Evolutionary conservation across 1,284 basidiomycete species (phyloP).

Genomic region (Lentinula novae-zelandiae): DNA sequence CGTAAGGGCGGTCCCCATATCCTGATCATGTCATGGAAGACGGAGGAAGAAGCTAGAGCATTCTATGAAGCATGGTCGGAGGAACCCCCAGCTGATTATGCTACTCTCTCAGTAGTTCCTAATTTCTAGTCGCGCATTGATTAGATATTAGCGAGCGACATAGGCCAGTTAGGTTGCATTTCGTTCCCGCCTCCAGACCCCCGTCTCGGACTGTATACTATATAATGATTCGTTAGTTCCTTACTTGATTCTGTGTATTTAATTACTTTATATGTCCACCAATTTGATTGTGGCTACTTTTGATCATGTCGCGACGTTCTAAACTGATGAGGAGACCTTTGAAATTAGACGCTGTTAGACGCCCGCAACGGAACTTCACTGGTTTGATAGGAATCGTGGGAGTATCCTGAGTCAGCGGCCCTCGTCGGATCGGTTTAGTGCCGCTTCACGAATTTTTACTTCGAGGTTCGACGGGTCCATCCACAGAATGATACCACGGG

Average conservation of each 20-base stretch:
- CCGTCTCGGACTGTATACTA: background rate
- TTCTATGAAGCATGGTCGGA: conserved; percentile 7
- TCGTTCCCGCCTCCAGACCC: background rate
- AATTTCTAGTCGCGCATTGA: background rate
- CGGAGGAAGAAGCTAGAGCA: conserved; percentile 1
- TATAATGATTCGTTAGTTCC: background rate
- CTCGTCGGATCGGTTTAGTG: background rate
- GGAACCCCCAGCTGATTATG: background rate
- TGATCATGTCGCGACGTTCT: no score
- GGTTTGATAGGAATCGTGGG: no score
- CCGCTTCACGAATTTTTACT: background rate
- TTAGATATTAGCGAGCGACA: background rate
- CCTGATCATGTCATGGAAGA: conserved; percentile 5
- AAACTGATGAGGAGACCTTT: no score
- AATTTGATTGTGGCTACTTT: no score
- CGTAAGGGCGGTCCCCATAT: background rate
- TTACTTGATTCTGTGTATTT: background rate
- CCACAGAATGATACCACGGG: conserved; percentile 41
- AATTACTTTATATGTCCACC: background rate
- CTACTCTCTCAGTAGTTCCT: background rate
- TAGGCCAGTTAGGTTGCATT: background rate
- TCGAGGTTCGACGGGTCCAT: background rate
- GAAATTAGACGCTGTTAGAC: no score
- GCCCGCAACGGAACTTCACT: no score
- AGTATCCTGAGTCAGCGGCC: no score